These are phyloP conservation scores for Boletellus ananiceps DNA, from an alignment of 768 basidiomycete species.

Conservation along the genomic window DNA sequence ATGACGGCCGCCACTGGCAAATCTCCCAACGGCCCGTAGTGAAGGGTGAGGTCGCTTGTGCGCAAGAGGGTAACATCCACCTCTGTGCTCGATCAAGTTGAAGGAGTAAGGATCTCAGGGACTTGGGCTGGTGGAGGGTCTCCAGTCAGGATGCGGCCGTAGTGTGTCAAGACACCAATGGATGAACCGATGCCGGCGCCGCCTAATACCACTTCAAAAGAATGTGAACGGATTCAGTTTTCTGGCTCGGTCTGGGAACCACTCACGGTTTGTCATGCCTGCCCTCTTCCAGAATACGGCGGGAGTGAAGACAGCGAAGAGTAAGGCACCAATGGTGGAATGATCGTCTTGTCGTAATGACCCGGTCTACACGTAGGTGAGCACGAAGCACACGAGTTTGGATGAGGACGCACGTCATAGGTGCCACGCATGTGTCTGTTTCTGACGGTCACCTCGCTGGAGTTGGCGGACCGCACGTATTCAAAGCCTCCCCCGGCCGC, in stretches of 20 bases:
- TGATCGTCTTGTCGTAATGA: slow-evolving; percentile 67
- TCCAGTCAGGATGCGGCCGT: slow-evolving; percentile 49
- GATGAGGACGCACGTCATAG: slow-evolving; percentile 50
- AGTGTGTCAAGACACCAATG: slow-evolving; percentile 55
- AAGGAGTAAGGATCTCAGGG: slow-evolving; percentile 26
- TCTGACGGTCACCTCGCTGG: slow-evolving; percentile 46
- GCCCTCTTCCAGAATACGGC: slow-evolving; percentile 73
- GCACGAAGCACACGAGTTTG: neutral
- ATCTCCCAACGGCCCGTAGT: neutral
- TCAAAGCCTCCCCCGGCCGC: slow-evolving; percentile 52
- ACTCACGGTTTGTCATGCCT: slow-evolving; percentile 51
- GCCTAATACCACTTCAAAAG: slow-evolving; percentile 56
- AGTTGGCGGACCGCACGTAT: slow-evolving; percentile 55
- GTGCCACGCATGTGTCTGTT: slow-evolving; percentile 45
- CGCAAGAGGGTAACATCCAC: neutral
- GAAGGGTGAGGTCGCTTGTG: neutral
- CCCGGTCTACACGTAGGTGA: slow-evolving; percentile 40
- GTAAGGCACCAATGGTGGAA: slow-evolving; percentile 65
- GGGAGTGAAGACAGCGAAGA: slow-evolving; percentile 60
- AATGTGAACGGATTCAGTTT: neutral
- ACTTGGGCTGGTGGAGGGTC: slow-evolving; percentile 43
- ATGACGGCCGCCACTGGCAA: neutral
- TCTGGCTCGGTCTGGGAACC: slow-evolving; percentile 13
- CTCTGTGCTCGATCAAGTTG: slow-evolving; percentile 1
- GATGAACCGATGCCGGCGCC: slow-evolving; percentile 66